phyloP scores from a whole-genome alignment of 495 filamentous ascomycete species.

The Aspergillus carlsbadensis region DNA sequence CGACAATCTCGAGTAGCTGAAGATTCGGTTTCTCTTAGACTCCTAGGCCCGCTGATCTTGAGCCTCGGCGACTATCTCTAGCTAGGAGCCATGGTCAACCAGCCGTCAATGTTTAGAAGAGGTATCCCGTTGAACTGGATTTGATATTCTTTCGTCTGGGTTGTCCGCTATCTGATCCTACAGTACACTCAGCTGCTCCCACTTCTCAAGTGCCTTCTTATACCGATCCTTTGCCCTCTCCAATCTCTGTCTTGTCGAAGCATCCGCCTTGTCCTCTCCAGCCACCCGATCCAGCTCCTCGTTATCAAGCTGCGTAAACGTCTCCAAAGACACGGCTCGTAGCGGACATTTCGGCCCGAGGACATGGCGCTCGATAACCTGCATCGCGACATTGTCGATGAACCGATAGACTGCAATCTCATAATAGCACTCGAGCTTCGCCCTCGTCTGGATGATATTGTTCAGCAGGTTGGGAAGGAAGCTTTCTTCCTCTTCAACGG shows the following conservation, averaged over 20 bases:
- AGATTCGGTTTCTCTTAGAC: no score
- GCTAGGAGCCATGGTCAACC: no score
- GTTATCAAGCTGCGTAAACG: slow-evolving; percentile 1
- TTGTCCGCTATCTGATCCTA: no score
- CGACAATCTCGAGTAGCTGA: no score
- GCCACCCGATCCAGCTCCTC: neutral
- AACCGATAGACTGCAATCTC: neutral
- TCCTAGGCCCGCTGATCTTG: no score
- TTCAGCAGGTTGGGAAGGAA: neutral
- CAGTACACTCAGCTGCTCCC: slow-evolving; percentile 6
- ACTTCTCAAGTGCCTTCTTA: neutral
- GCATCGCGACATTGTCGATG: slow-evolving; percentile 2
- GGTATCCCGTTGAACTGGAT: no score
- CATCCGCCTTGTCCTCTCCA: slow-evolving; percentile 2
- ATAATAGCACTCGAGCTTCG: neutral
- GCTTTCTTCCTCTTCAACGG: neutral
- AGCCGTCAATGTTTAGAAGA: no score
- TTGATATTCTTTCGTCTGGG: no score
- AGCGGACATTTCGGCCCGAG: slow-evolving; percentile 10
- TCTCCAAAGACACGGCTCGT: neutral
- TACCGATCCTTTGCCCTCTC: neutral
- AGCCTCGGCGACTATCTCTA: no score
- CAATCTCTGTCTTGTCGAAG: neutral
- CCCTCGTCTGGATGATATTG: neutral
- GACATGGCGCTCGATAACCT: slow-evolving; percentile 11